Conservation (phyloP, 805 yeast species). For the Candida pseudofarinosa region DNA sequence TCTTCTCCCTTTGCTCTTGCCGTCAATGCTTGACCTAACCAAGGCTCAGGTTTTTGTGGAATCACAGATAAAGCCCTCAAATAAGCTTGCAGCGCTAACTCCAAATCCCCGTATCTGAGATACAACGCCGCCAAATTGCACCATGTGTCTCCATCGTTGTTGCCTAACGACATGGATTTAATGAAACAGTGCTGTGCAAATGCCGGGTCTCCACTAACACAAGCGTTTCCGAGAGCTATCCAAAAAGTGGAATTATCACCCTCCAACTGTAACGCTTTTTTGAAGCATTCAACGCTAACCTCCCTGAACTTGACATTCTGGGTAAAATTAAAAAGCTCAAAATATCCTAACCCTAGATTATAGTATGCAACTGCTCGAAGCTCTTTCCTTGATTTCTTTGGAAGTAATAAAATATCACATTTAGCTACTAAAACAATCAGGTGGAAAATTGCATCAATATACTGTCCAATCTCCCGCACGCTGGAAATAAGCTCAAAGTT, state of each 20-base stretch:
- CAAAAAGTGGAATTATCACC: conserved; percentile 68
- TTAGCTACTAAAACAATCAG: conserved; percentile 46
- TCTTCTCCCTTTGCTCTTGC: conserved; percentile 47
- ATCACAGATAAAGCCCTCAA: conserved; percentile 73
- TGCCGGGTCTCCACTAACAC: conserved; percentile 57
- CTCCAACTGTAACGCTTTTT: conserved; percentile 69
- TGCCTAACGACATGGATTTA: conserved; percentile 68
- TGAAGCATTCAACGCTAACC: conserved; percentile 53
- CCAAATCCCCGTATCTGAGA: conserved; percentile 60
- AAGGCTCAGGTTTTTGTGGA: conserved; percentile 70
- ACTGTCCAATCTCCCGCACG: conserved; percentile 10
- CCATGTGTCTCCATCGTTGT: conserved; percentile 71
- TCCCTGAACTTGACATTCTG: conserved; percentile 31
- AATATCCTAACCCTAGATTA: conserved; percentile 68
- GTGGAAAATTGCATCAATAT: conserved; percentile 30
- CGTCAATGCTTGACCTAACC: conserved; percentile 83
- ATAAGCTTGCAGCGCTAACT: conserved; percentile 70
- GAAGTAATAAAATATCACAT: conserved; percentile 37
- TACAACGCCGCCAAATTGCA: conserved; percentile 76
- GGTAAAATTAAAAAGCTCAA: conserved; percentile 34
- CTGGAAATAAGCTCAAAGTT: conserved; percentile 18
- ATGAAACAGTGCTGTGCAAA: conserved; percentile 92
- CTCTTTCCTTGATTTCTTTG: conserved; percentile 40
- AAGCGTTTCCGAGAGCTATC: conserved; percentile 78
- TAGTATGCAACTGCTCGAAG: conserved; percentile 53